Evolutionary conservation across 805 yeast species (phyloP).

Genomic region (Suhomyces vadensis): DNA sequence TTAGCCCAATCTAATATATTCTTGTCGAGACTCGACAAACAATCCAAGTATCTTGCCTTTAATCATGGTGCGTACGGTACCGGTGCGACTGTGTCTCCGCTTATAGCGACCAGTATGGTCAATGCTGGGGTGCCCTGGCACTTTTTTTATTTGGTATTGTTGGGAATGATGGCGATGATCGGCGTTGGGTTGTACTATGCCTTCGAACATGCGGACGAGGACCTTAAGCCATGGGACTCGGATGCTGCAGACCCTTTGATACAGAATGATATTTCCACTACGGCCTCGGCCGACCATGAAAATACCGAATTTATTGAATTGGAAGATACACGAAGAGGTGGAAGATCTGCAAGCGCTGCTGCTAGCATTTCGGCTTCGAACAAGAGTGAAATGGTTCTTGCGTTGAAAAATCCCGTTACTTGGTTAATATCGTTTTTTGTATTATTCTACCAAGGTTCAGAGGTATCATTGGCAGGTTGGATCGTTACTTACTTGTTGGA

Average conservation of each 20-base stretch:
- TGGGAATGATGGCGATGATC: constrained; percentile 38
- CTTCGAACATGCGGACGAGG: constrained; percentile 51
- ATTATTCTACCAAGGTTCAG: constrained; percentile 68
- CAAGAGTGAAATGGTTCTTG: constrained; percentile 32
- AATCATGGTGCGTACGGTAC: constrained; percentile 71
- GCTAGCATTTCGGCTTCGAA: neutral
- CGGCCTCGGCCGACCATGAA: no score
- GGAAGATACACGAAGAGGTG: neutral
- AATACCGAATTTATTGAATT: neutral
- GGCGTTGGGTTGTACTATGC: constrained; percentile 37
- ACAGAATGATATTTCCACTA: neutral
- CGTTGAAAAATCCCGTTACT: constrained; percentile 42
- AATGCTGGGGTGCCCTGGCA: constrained; percentile 54
- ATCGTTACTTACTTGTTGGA: constrained; percentile 60
- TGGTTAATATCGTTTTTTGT: constrained; percentile 55
- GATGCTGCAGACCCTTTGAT: constrained; percentile 11
- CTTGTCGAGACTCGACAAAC: constrained; percentile 49
- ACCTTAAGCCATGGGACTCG: constrained; percentile 38
- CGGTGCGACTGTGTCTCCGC: constrained; percentile 71
- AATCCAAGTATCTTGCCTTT: constrained; percentile 59
- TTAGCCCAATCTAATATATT: constrained; percentile 55
- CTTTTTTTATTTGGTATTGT: constrained; percentile 50
- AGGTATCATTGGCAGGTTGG: constrained; percentile 73
- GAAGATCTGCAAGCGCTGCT: neutral
- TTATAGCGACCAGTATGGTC: constrained; percentile 58